These are phyloP conservation scores for Corchorus capsularis DNA, from an alignment of 345 rosid species.

Conservation along the genomic window DNA sequence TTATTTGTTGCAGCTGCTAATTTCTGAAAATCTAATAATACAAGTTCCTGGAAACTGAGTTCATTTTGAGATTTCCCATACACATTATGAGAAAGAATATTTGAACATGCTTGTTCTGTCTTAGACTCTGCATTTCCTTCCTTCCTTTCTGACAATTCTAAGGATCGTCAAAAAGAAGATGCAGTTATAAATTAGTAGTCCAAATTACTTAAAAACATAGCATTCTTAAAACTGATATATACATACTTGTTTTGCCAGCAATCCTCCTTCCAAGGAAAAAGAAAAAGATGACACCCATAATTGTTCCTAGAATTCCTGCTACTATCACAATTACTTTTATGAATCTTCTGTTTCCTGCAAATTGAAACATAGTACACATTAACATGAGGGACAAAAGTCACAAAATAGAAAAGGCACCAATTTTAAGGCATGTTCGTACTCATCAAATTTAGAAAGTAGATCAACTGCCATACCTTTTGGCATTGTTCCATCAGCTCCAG, in stretches of 20 bases:
- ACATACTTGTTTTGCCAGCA: neutral
- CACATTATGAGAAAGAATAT: neutral
- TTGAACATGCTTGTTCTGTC: neutral
- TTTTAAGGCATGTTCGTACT: neutral
- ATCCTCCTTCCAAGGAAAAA: constrained; percentile 4
- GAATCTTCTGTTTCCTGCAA: neutral
- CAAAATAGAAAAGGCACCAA: too few relatives aligned
- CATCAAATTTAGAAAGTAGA: neutral
- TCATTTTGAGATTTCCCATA: neutral
- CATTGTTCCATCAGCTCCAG: neutral
- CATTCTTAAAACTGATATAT: too few relatives aligned
- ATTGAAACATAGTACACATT: neutral
- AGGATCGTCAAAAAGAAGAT: too few relatives aligned
- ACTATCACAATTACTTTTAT: neutral
- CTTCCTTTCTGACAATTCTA: constrained; percentile 6
- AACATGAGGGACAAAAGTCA: neutral
- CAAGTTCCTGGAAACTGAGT: constrained; percentile 28
- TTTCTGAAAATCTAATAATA: constrained; percentile 24
- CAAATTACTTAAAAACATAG: too few relatives aligned
- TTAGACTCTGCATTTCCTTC: neutral
- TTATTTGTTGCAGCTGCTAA: constrained; percentile 29
- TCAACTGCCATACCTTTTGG: neutral
- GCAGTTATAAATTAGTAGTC: too few relatives aligned
- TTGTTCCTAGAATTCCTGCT: neutral
- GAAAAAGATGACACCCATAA: neutral